These are phyloP conservation scores for Corchorus capsularis DNA, from an alignment of 345 rosid genomes.

Conservation along the genomic window DNA sequence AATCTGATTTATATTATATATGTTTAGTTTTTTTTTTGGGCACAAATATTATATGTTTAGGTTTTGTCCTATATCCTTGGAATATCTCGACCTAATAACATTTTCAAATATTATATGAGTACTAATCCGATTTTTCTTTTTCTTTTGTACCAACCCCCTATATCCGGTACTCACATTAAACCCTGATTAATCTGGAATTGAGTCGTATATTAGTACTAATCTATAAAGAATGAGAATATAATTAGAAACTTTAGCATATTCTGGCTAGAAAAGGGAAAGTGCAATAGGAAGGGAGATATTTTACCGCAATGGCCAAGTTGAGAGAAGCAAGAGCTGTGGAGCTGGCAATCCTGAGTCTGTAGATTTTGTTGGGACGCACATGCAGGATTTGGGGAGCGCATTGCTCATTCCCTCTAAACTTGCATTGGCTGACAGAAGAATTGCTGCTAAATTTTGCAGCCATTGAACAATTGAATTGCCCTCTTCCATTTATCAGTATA, in stretches of 20 bases:
- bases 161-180: no score
- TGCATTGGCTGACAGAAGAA: conserved; percentile 34
- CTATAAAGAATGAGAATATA: background rate
- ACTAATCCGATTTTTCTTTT: no score
- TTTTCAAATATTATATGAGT: no score
- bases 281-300: background rate
- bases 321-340: conserved; percentile 69
- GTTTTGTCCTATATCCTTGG: no score
- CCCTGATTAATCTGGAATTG: no score
- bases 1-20: no score
- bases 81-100: no score
- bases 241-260: background rate
- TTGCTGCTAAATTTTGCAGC: conserved; percentile 46
- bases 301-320: conserved; percentile 64
- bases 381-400: conserved; percentile 60
- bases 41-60: no score
- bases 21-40: no score
- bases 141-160: no score
- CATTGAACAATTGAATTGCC: conserved; percentile 71
- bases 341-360: conserved; percentile 73
- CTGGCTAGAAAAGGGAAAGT: background rate
- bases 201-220: no score
- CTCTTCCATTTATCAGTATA: conserved; percentile 76
- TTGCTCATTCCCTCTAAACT: conserved; percentile 49
- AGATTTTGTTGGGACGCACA: conserved; percentile 56